A percentile compares a stretch with the other conserved stretches of the same genome.
Evolutionary conservation across 176 grass and related monocot species (phyloP).

Genomic region (Oryza glumipatula): DNA sequence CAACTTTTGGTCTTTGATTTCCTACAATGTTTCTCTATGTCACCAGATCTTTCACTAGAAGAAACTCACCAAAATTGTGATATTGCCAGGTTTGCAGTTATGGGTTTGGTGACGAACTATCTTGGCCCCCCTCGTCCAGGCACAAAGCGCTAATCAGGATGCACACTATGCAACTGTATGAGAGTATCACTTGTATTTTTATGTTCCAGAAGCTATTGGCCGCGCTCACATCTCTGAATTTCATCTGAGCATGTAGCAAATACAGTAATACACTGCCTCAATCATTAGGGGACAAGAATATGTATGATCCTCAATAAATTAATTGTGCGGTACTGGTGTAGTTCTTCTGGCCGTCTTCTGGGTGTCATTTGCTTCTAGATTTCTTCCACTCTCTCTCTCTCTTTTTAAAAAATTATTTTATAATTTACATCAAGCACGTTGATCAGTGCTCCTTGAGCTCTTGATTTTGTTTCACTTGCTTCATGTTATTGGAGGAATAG

Average conservation of each 20-base stretch:
- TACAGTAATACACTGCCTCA: slow-evolving; percentile 8
- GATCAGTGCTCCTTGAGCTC: neutral
- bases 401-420: neutral
- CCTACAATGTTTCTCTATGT: neutral
- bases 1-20: neutral
- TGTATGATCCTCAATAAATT: slow-evolving; percentile 29
- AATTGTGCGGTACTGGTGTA: neutral
- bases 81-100: slow-evolving; percentile 83
- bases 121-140: slow-evolving; percentile 71
- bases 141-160: slow-evolving; percentile 52
- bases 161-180: neutral
- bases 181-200: neutral
- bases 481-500: neutral
- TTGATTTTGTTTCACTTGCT: neutral
- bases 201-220: neutral
- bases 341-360: neutral
- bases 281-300: neutral
- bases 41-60: neutral
- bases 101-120: slow-evolving; percentile 96
- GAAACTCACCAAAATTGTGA: slow-evolving; percentile 20
- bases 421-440: neutral
- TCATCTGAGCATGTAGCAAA: neutral
- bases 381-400: neutral
- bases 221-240: slow-evolving; percentile 13
- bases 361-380: slow-evolving; percentile 5